Conservation (phyloP, 495 filamentous ascomycete genomes). For the Trichoderma parareesei region DNA sequence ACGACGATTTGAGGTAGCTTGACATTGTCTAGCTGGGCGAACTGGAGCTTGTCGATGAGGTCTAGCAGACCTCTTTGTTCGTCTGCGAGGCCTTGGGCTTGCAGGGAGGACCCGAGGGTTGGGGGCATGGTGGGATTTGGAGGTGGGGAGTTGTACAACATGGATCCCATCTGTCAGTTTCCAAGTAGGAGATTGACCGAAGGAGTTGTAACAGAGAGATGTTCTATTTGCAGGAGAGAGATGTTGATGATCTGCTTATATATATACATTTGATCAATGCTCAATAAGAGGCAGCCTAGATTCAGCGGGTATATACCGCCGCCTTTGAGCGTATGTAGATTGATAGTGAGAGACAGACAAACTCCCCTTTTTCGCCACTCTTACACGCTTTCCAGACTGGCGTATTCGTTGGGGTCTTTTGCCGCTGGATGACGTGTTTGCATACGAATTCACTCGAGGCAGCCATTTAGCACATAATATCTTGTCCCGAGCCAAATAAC, state of each 20-base stretch:
- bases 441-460: background rate
- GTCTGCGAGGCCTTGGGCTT: constrained; percentile 27
- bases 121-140: constrained; percentile 14
- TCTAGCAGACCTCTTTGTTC: constrained; percentile 31
- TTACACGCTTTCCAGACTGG: background rate
- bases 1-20: constrained; percentile 64
- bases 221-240: no score
- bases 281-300: no score
- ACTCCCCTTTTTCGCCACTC: background rate
- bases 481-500: background rate
- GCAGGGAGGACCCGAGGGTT: constrained; percentile 25
- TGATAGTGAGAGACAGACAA: no score
- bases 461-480: background rate
- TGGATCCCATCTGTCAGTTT: background rate
- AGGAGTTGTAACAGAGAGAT: background rate
- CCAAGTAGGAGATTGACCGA: background rate
- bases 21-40: constrained; percentile 33
- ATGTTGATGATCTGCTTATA: no score
- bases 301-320: no score
- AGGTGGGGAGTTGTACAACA: background rate
- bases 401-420: background rate
- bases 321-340: no score
- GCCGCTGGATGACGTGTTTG: background rate
- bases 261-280: no score
- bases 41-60: constrained; percentile 33